phyloP scores from a whole-genome alignment of 192 early-diverging fungal genomes.

The Entomortierella chlamydospora region DNA sequence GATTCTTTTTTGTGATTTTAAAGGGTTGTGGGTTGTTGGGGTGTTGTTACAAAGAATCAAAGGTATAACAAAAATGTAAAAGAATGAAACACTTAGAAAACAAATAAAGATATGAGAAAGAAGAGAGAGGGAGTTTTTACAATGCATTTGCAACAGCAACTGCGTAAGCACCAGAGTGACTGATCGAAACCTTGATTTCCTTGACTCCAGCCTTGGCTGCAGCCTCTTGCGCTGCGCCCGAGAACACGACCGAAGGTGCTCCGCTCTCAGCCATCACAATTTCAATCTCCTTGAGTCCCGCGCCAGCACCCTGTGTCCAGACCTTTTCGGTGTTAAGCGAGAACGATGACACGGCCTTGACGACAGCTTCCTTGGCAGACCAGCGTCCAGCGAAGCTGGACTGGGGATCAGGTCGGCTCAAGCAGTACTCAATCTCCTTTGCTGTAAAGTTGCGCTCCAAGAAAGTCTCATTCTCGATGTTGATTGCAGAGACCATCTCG shows the following conservation, averaged over 20 bases:
- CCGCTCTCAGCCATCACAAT: conserved; percentile 74
- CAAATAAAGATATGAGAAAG: conserved; percentile 11
- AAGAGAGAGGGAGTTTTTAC: conserved; percentile 50
- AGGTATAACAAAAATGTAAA: conserved; percentile 17
- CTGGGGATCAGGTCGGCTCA: conserved; percentile 72
- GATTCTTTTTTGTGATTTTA: too few species aligned
- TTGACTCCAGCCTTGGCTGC: conserved; percentile 77
- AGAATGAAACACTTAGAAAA: too few species aligned
- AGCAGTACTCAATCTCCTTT: conserved; percentile 85
- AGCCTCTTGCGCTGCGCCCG: conserved; percentile 84
- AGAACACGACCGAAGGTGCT: conserved; percentile 84
- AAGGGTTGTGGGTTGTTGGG: too few species aligned
- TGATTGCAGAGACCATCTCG: conserved; percentile 85
- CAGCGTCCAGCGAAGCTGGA: conserved; percentile 93
- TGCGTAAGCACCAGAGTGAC: conserved; percentile 90
- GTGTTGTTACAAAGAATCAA: conserved; percentile 20
- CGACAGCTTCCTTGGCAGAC: conserved; percentile 96
- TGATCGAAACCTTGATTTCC: conserved; percentile 90
- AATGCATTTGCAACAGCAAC: conserved; percentile 86
- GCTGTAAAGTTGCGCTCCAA: conserved; percentile 92
- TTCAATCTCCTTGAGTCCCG: conserved; percentile 92
- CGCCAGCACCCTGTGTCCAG: conserved; percentile 83
- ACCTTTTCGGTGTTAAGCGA: conserved; percentile 63
- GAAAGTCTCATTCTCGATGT: conserved; percentile 86
- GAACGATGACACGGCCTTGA: conserved; percentile 90